Evolutionary conservation across 2,329 filamentous ascomycete genomes (phyloP).

Genomic region (Xylaria sp.): DNA sequence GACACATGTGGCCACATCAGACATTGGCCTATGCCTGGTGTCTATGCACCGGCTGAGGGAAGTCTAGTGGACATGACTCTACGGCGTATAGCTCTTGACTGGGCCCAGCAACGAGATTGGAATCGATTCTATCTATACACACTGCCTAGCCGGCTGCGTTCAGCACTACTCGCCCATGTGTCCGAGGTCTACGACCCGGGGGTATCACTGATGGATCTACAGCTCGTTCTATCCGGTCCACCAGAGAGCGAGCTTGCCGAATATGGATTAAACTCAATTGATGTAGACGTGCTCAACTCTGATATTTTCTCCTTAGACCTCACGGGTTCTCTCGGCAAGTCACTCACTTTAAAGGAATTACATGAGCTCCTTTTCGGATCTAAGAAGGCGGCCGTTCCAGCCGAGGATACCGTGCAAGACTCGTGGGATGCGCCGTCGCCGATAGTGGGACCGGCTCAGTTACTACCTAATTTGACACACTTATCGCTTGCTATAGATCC

Average conservation of each 20-base stretch:
- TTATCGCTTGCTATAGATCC: conserved; percentile 67
- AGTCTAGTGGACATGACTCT: conserved; percentile 66
- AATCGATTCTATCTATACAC: conserved; percentile 67
- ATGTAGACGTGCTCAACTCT: conserved; percentile 53
- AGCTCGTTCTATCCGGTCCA: conserved; percentile 51
- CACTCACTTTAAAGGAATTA: conserved; percentile 64
- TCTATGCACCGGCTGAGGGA: conserved; percentile 56
- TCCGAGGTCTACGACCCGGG: conserved; percentile 59
- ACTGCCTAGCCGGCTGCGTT: conserved; percentile 64
- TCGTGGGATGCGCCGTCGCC: conserved; percentile 63
- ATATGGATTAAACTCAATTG: conserved; percentile 47
- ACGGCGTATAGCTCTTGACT: conserved; percentile 62
- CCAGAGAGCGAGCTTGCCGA: conserved; percentile 45
- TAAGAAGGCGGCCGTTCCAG: conserved; percentile 24
- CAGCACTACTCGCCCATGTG: conserved; percentile 63
- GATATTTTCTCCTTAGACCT: conserved; percentile 66
- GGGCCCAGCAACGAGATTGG: conserved; percentile 66
- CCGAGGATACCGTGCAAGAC: conserved; percentile 55
- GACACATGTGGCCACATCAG: conserved; percentile 30
- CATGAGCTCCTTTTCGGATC: conserved; percentile 62
- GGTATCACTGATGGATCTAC: conserved; percentile 62
- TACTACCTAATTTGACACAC: conserved; percentile 69
- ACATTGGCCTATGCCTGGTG: conserved; percentile 56
- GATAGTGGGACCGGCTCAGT: conserved; percentile 42
- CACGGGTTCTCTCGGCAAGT: conserved; percentile 62